Percentiles rank a stretch among this genome's conserved stretches.
Conservation (phyloP, 2,329 filamentous ascomycete species). For the Colletotrichum falcatum region DNA sequence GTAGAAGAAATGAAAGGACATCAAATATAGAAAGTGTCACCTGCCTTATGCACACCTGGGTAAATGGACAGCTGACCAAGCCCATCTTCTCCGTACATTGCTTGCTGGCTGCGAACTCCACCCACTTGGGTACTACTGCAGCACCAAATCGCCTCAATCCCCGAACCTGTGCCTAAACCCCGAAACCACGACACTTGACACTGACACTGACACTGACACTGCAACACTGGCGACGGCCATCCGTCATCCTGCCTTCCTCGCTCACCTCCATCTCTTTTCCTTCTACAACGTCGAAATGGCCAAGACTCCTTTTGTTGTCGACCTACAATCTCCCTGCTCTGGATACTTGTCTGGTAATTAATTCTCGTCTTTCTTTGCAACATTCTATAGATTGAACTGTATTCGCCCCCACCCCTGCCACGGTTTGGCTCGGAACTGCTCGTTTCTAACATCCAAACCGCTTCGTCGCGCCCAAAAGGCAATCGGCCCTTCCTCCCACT, state of each 20-base stretch:
- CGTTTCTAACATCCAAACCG: constrained; percentile 18
- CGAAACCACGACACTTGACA: constrained; percentile 35
- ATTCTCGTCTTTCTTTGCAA: constrained; percentile 7
- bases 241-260: constrained; percentile 32
- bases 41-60: background rate
- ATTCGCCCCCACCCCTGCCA: background rate
- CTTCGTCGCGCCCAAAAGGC: constrained; percentile 12
- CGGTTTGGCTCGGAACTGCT: background rate
- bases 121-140: background rate
- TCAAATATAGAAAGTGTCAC: background rate
- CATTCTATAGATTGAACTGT: background rate
- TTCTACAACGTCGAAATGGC: constrained; percentile 30
- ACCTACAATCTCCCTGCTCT: constrained; percentile 20
- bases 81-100: no score
- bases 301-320: constrained; percentile 23
- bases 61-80: background rate
- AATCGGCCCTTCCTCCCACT: constrained; percentile 16
- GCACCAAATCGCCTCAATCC: constrained; percentile 18
- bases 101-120: background rate
- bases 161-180: constrained; percentile 35
- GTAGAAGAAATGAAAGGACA: background rate
- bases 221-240: constrained; percentile 14
- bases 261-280: constrained; percentile 13
- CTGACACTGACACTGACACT: no score
- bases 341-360: constrained; percentile 35